Base-by-base conservation (phyloP, 2,329 filamentous ascomycete genomes). In the Zymoseptoria pseudotritici region DNA sequence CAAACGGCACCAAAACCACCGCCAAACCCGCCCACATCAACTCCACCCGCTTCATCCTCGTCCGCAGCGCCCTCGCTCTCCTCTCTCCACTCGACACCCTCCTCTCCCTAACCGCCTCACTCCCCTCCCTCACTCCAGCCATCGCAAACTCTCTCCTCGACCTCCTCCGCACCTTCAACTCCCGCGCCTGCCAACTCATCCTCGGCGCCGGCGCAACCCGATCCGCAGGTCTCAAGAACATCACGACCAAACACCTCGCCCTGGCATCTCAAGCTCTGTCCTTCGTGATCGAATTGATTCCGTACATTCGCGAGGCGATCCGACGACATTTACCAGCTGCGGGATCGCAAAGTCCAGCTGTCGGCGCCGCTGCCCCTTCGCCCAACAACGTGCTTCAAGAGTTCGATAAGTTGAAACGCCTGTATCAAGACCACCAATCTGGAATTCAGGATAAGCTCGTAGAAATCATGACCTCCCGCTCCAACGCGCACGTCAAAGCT, bases 91-190 rank as follows among this genome's bases (percentile, higher is more conserved):
- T 97, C 64, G 87, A 90, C 61, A 84, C 86, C 17, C 96, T 96
- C 74, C 81, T 96, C 64, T 89, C 89, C 63, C 82, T 99, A 3
- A 87, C 93, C 60, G 87, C 93, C 59, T 82, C 89, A 4, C 87
- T 87, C 31, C 93, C 97, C 59, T 93, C 94, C 1, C 92, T 97
- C 85, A 89, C 91, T 1, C 81, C 86, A 2, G 91, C 97, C 60
- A 87, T 97, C 57, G 89, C 90, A 0, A 79, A 83, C 2, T 87
- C 86, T 0, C 82, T 99, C 10, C 80, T 97, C 50, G 87, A 94
- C 21, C 96, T 95, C 70, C 81, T 97, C 13, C 90, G 94, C 65
- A 82, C 96, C 3, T 99, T 97, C 81, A 97, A 99, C 74, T 97
- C 91, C 2, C 88, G 94, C 20, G 92, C 92, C 60, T 95, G 89